Evolutionary conservation across 129 eudicot genomes (phyloP), one percentile per base, ranked within the genome.

Genomic region (Artemisia argyi): DNA sequence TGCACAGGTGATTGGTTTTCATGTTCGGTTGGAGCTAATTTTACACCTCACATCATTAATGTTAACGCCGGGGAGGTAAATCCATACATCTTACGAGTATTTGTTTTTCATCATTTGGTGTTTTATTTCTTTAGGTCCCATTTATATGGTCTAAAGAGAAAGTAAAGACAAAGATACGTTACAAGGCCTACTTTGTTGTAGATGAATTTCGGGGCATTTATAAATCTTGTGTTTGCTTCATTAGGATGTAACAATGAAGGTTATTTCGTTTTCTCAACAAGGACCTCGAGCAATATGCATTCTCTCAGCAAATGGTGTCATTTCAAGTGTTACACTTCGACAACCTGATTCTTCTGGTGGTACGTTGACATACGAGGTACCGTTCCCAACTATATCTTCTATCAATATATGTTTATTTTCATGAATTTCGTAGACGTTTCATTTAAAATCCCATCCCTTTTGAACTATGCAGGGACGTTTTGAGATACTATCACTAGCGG

Each of bases 331-430:
- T 42, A 93, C 96, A 8, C 92, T 93, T 51, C 89, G 96, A 4
- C 98, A 89, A 56, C 95, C 98, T 56, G 95, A 89, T 68, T 85
- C 92, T 64, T 92, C 95, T 28, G 92, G 98, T 62, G 98, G 98
- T 59, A 93, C 96, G 65, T 83, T 89, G 85, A 93, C 98, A 22
- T 93, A 89, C 53, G 96, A 93, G 98, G 98, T 92, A 56, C 73
- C 60, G 53, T 42, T 47, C 8, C 16, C 53, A 69, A 19, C 13
- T 51, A 59, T 68, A 70, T 35, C 19, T 9, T 39, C 35, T 3
- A 52, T 28, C 7, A 51, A 30, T 52, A 11, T 69, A 8, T 2
- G 1, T 17, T 28, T 50, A 9, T 28, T 4, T 44, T 7, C 32
- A 60, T 58, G 20, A 0, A 13, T 22, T 13, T 26, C 3, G 18